Evolutionary conservation across 805 yeast species (phyloP).

Genomic region (Naumovozyma dairenensis): DNA sequence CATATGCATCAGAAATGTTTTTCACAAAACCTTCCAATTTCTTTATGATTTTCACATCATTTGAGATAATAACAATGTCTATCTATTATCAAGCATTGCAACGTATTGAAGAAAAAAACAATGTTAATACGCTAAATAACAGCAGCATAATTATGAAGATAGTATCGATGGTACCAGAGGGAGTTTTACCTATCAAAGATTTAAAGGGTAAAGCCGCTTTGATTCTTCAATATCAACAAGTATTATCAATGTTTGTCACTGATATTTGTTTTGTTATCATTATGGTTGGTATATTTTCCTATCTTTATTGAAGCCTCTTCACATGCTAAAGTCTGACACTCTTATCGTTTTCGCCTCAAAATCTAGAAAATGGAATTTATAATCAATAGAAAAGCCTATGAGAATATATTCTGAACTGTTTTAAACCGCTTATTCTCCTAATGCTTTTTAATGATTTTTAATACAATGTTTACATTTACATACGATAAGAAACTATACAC

Average conservation of each 20-base stretch:
- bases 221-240: slow-evolving; percentile 26
- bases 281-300: slow-evolving; percentile 21
- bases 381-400: too few relatives aligned
- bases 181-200: slow-evolving; percentile 24
- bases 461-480: too few relatives aligned
- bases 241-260: slow-evolving; percentile 25
- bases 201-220: slow-evolving; percentile 20
- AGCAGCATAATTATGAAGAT: slow-evolving; percentile 24
- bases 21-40: slow-evolving; percentile 23
- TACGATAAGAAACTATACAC: too few relatives aligned
- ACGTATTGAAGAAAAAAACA: slow-evolving; percentile 18
- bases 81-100: slow-evolving; percentile 24
- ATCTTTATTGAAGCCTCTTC: too few relatives aligned
- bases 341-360: too few relatives aligned
- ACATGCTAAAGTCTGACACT: too few relatives aligned
- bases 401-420: too few relatives aligned
- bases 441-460: too few relatives aligned
- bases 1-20: slow-evolving; percentile 3
- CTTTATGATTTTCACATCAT: slow-evolving; percentile 26
- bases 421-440: too few relatives aligned
- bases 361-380: too few relatives aligned
- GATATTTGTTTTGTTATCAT: slow-evolving; percentile 28
- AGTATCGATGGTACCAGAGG: slow-evolving; percentile 28
- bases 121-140: slow-evolving; percentile 20
- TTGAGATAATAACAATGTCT: slow-evolving; percentile 28